phyloP scores from a whole-genome alignment of 2,329 filamentous ascomycete genomes.

The Lachnellula hyalina region DNA sequence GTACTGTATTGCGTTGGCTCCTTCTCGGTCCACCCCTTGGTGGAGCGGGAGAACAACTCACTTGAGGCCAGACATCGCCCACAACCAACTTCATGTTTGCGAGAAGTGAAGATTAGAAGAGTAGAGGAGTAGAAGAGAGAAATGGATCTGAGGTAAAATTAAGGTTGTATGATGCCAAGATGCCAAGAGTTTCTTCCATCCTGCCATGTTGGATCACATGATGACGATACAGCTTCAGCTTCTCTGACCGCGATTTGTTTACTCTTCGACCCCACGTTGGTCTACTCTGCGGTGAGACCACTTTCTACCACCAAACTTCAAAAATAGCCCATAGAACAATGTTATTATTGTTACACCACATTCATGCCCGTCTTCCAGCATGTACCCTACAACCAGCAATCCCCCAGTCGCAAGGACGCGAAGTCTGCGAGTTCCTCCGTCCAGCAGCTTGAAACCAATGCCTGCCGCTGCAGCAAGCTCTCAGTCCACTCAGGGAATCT shows the following conservation, averaged over 20 bases:
- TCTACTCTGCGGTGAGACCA: background rate
- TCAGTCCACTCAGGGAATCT: constrained; percentile 33
- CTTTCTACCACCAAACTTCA: background rate
- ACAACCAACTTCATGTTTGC: background rate
- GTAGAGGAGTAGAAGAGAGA: background rate
- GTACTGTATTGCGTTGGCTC: no score
- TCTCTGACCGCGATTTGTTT: background rate
- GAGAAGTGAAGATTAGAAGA: background rate
- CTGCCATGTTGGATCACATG: background rate
- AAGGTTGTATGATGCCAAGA: background rate
- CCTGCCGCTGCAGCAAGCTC: constrained; percentile 4
- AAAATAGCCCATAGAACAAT: background rate
- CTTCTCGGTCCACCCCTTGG: no score
- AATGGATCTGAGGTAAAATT: background rate
- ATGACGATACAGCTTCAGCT: background rate
- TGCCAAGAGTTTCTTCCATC: background rate
- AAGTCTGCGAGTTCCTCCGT: constrained; percentile 23
- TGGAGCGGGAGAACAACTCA: no score
- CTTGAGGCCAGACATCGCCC: no score
- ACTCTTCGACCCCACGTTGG: background rate
- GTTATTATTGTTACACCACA: background rate
- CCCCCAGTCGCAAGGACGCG: constrained; percentile 19
- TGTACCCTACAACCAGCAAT: constrained; percentile 16
- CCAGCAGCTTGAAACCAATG: constrained; percentile 7
- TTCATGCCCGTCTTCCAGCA: background rate